Evolutionary conservation across 2,329 filamentous ascomycete species (phyloP).

Genomic region (Thielaviopsis punctulata): DNA sequence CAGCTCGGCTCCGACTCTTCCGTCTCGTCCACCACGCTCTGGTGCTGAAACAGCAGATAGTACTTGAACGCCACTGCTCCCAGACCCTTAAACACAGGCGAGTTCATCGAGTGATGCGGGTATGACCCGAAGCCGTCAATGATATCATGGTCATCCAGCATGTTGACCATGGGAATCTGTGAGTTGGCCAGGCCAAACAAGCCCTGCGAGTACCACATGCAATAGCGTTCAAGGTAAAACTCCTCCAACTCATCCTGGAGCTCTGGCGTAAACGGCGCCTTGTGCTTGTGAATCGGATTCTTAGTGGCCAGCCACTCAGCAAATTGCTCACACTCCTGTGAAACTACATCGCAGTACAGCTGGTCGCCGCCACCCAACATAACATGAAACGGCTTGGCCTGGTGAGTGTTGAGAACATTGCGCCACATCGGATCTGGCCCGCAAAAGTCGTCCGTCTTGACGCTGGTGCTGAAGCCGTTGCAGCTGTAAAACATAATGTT

Average conservation of each 20-base stretch:
- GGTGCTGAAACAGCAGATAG: constrained; percentile 96
- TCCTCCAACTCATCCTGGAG: constrained; percentile 78
- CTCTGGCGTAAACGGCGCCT: constrained; percentile 56
- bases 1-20: constrained; percentile 78
- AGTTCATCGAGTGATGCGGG: constrained; percentile 77
- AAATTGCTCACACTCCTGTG: constrained; percentile 59
- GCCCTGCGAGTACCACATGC: constrained; percentile 91
- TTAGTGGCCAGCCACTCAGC: constrained; percentile 69
- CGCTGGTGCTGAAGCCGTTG: constrained; percentile 79
- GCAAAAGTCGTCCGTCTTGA: constrained; percentile 63
- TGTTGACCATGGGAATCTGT: constrained; percentile 96
- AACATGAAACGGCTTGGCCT: constrained; percentile 83
- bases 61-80: constrained; percentile 94
- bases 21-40: constrained; percentile 67
- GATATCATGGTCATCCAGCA: constrained; percentile 90
- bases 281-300: constrained; percentile 64
- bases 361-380: constrained; percentile 97
- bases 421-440: constrained; percentile 95
- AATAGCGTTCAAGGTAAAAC: constrained; percentile 79
- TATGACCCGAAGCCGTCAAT: constrained; percentile 91
- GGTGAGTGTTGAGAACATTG: constrained; percentile 83
- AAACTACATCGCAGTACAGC: constrained; percentile 82
- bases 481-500: constrained; percentile 98
- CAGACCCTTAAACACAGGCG: constrained; percentile 74
- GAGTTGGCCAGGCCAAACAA: constrained; percentile 82